phyloP scores from a whole-genome alignment of 345 rosid species.

The Alliaria petiolata region DNA sequence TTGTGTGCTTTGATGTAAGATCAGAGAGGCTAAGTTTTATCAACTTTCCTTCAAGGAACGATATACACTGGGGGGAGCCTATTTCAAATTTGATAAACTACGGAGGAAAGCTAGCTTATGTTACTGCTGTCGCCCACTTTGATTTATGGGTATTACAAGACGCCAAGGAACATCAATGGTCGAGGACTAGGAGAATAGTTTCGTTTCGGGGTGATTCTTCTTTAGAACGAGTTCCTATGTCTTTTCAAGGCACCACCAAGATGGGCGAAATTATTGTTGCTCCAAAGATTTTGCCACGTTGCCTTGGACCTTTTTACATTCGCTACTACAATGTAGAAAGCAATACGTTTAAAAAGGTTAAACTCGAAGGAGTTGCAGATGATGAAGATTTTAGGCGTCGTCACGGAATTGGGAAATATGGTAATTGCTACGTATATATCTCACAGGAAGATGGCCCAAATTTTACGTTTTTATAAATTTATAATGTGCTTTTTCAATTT shows the following conservation, averaged over 20 bases:
- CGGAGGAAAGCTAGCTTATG: neutral
- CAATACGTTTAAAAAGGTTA: neutral
- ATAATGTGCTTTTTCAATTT: too few species aligned
- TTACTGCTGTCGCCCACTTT: neutral
- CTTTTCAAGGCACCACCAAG: constrained; percentile 7
- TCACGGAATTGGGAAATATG: too few species aligned
- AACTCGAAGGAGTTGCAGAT: too few species aligned
- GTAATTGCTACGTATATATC: too few species aligned
- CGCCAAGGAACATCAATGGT: neutral
- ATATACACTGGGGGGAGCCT: accelerated
- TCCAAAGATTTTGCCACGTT: neutral
- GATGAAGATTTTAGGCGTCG: neutral
- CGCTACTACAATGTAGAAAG: neutral
- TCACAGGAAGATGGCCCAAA: too few species aligned
- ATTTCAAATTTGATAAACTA: neutral
- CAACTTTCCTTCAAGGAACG: neutral
- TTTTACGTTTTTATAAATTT: too few species aligned
- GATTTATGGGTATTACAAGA: constrained; percentile 10
- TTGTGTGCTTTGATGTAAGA: neutral
- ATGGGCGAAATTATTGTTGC: constrained; percentile 2
- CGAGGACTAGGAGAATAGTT: neutral
- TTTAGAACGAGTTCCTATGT: neutral
- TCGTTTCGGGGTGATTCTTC: neutral
- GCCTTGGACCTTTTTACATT: neutral
- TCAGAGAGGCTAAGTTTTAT: neutral